Evolutionary conservation across 768 basidiomycete genomes (phyloP), one percentile per base, ranked within the genome.

Genomic region (Phaffia tasmanica): DNA sequence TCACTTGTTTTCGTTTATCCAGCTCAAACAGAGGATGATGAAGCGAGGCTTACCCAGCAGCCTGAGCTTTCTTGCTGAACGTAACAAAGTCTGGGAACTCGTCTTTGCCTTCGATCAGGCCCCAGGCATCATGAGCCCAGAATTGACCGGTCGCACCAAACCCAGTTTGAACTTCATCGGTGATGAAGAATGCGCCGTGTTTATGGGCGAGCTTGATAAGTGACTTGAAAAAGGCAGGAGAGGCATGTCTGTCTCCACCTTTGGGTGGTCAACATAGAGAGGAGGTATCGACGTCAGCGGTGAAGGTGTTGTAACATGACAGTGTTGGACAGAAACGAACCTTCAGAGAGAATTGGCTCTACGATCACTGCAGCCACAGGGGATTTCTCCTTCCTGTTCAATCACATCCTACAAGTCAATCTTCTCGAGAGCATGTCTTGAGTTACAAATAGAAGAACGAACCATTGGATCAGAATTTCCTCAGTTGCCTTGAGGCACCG

Each of bases 61-160:
- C 64, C 46, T 65, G 62, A 21, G 35, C 53, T 65, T 64, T 64
- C 57, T 63, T 70, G 16, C 68, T 72, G 70, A 80, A 80, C 15
- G 79, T 77, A 15, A 80, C 77, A 67, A 80, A 79, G 70, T 80
- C 79, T 42, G 79, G 75, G 63, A 64, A 56, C 54, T 55, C 63
- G 35, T 64, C 54, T 42, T 57, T 51, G 9, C 71, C 71, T 48
- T 71, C 70, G 57, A 32, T 54, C 46, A 78, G 67, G 15, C 69
- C 72, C 79, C 79, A 80, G 62, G 78, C 74, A 61, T 79, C 79
- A 72, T 79, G 77, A 5, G 78, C 79, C 79, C 79, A 80, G 72
- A 80, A 78, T 25, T 70, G 72, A 11, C 79, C 79, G 0, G 79
- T 79, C 0, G 79, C 78, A 35, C 78, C 79, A 21, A 79, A 75